phyloP scores from a whole-genome alignment of 2,329 filamentous ascomycete genomes.

The Tolypocladium paradoxum region DNA sequence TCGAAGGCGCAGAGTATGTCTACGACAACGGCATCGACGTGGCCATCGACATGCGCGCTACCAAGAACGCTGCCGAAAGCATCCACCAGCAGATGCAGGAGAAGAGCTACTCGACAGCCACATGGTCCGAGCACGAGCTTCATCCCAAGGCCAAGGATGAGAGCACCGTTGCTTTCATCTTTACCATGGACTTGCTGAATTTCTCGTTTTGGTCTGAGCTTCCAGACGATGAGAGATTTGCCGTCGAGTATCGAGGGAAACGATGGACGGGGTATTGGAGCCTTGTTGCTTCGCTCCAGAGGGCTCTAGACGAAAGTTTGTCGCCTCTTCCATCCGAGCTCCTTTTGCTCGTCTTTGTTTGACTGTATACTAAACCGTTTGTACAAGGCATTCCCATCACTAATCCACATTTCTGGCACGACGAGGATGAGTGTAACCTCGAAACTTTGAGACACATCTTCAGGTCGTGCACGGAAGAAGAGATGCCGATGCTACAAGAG shows the following conservation, averaged over 20 bases:
- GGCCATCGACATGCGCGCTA: constrained; percentile 71
- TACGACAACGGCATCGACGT: constrained; percentile 92
- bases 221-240: constrained; percentile 61
- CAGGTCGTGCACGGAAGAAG: constrained; percentile 72
- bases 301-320: constrained; percentile 74
- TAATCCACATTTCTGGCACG: constrained; percentile 74
- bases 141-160: constrained; percentile 79
- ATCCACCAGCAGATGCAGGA: constrained; percentile 77
- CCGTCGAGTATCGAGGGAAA: constrained; percentile 69
- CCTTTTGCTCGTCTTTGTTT: not conserved
- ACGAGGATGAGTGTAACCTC: constrained; percentile 65
- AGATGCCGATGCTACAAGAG: constrained; percentile 74
- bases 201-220: constrained; percentile 91
- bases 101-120: constrained; percentile 71
- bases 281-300: constrained; percentile 73
- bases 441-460: constrained; percentile 69
- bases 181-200: constrained; percentile 93
- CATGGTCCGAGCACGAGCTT: constrained; percentile 80
- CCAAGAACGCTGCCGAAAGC: constrained; percentile 67
- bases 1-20: constrained; percentile 73
- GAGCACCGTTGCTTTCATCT: constrained; percentile 79
- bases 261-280: constrained; percentile 95
- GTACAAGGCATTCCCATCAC: constrained; percentile 77
- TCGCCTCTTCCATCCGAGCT: constrained; percentile 1
- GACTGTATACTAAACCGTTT: not conserved